These are phyloP conservation scores for Apiotrichum brassicae DNA, from an alignment of 1,284 basidiomycete species.

Conservation along the genomic window DNA sequence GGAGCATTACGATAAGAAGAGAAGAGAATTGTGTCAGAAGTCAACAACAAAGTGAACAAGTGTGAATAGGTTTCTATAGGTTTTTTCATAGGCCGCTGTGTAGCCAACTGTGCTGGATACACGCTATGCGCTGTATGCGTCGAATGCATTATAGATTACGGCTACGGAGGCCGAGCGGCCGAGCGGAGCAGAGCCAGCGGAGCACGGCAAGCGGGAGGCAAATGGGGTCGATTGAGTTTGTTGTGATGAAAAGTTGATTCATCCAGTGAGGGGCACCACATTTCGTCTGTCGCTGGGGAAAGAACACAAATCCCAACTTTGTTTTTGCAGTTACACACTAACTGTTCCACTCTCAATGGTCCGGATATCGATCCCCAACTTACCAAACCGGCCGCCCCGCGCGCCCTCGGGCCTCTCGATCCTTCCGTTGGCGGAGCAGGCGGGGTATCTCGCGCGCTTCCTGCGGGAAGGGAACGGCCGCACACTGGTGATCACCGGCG, in stretches of 20 bases:
- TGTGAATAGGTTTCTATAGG: no score
- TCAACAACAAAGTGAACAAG: background rate
- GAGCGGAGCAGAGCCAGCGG: background rate
- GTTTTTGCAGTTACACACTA: no score
- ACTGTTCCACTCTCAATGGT: conserved; percentile 25
- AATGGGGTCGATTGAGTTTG: no score
- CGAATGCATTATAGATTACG: conserved; percentile 1
- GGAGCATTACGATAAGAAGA: no score
- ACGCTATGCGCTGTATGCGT: conserved; percentile 2
- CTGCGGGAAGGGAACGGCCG: conserved; percentile 58
- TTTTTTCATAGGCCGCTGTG: background rate
- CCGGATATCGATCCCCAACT: conserved; percentile 68
- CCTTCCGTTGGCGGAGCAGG: conserved; percentile 52
- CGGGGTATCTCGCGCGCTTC: conserved; percentile 62
- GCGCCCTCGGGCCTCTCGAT: conserved; percentile 47
- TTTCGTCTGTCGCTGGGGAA: no score
- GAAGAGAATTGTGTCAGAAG: background rate
- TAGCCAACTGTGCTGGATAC: background rate
- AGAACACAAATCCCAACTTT: no score
- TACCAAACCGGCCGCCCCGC: conserved; percentile 56
- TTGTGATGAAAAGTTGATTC: no score
- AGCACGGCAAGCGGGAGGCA: no score
- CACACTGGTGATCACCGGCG: conserved; percentile 70
- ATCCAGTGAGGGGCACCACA: no score
- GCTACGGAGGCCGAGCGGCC: background rate